Base-by-base conservation (phyloP, 441 rosid species). In the Isatis lusitanica region DNA sequence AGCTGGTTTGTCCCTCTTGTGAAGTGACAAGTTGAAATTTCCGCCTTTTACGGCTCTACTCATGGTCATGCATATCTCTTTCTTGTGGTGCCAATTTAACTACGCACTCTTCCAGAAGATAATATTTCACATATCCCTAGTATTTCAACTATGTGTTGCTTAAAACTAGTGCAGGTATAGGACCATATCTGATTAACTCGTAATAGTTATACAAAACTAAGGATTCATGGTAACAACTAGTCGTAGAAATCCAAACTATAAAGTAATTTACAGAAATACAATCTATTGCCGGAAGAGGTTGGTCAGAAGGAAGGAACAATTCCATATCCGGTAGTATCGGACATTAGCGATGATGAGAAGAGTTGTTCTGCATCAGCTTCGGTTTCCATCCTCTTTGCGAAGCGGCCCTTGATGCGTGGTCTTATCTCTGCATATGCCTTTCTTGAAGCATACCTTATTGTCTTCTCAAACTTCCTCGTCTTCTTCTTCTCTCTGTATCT, bases 401-500 rank as follows among this genome's bases (percentile, higher is more conserved):
- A 94, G 51, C 97, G 70, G 30, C 98, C 98, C 78, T 92, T 94
- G 85, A 94, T 87, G 31, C 98, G 78, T 11, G 97, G 98, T 64
- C 98, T 85, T 38, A 87, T 85, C 78, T 94, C 98, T 33, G 98
- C 98, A 57, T 94, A 94, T 4, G 98, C 97, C 78, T 94, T 94
- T 80, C 98, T 85, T 12, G 97, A 94, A 43, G 98, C 98, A 76
- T 94, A 94, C 85, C 98, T 82, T 70, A 94, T 90, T 17, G 98
- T 94, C 84, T 92, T 94, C 81, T 90, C 96, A 26, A 94, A 94
- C 79, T 89, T 94, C 59, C 98, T 82, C 0, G 78, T 80, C 83
- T 92, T 94, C 88, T 87, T 94, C 75, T 94, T 94, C 85, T 94
- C 97, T 83, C 90, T 87, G 84, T 94, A 94, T 71, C 98, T 86